Evolutionary conservation across 176 grass and related monocot species (phyloP).

Genomic region (Zea mays): DNA sequence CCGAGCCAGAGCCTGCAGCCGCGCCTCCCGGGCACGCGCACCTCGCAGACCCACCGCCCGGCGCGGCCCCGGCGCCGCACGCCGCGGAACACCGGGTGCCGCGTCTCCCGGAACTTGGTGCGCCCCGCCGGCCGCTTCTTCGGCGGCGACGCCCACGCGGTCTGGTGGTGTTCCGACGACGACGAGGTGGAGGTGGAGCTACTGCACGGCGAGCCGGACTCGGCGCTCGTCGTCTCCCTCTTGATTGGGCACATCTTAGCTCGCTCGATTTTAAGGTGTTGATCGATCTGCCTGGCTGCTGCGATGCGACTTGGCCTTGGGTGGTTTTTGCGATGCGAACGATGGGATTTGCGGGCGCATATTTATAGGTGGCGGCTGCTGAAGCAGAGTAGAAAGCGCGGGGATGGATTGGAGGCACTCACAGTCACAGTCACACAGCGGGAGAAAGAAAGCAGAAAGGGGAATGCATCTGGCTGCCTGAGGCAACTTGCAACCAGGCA

Average conservation of each 20-base stretch:
- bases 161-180: constrained; percentile 5
- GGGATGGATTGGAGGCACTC: background rate
- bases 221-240: constrained; percentile 44
- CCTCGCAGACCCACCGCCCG: constrained; percentile 64
- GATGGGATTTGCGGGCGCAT: background rate
- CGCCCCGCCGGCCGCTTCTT: constrained; percentile 64
- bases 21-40: constrained; percentile 45
- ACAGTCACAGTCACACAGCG: background rate
- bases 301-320: background rate
- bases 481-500: background rate
- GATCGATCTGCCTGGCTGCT: background rate
- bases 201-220: constrained; percentile 32
- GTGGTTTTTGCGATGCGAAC: background rate
- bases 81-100: constrained; percentile 66
- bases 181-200: constrained; percentile 47
- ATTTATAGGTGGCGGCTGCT: constrained; percentile 41
- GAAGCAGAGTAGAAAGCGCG: constrained; percentile 5
- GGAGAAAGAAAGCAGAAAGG: background rate
- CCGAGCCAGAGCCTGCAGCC: constrained; percentile 78
- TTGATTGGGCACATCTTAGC: constrained; percentile 36
- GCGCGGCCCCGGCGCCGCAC: constrained; percentile 51
- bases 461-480: constrained; percentile 10
- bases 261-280: background rate
- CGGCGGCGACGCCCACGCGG: constrained; percentile 42
- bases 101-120: constrained; percentile 73